Evolutionary conservation across 129 eudicot genomes (phyloP).

Genomic region (Kitagawia praeruptora): DNA sequence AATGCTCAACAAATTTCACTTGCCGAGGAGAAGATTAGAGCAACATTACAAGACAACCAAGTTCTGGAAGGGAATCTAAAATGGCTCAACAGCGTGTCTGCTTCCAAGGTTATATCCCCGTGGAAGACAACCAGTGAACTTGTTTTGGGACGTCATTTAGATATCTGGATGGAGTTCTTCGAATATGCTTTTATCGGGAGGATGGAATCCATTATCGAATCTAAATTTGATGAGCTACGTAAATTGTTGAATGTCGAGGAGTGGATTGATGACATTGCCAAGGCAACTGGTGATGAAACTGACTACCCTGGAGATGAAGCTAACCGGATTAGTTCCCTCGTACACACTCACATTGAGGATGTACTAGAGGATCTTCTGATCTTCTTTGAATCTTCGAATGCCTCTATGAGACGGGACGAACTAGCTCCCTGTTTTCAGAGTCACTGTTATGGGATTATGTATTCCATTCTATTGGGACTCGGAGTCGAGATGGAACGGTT

Average conservation of each 20-base stretch:
- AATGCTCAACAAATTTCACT: constrained; percentile 66
- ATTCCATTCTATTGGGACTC: constrained; percentile 48
- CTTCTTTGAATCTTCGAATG: constrained; percentile 84
- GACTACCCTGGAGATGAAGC: constrained; percentile 66
- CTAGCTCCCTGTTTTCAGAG: constrained; percentile 66
- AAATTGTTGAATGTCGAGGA: constrained; percentile 45
- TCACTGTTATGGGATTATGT: constrained; percentile 60
- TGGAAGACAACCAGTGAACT: constrained; percentile 91
- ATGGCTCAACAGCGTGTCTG: constrained; percentile 83
- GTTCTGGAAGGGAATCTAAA: constrained; percentile 89
- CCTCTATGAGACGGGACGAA: constrained; percentile 30
- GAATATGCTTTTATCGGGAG: constrained; percentile 75
- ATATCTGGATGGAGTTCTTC: constrained; percentile 87
- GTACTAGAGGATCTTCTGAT: constrained; percentile 67
- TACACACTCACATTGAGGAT: constrained; percentile 57
- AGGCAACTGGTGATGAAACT: not conserved
- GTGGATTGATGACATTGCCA: constrained; percentile 36
- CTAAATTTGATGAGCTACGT: constrained; percentile 49
- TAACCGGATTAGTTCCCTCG: constrained; percentile 67
- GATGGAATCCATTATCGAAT: constrained; percentile 65
- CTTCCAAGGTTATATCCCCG: constrained; percentile 78
- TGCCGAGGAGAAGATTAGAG: constrained; percentile 78
- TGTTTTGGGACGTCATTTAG: constrained; percentile 79
- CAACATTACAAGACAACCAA: constrained; percentile 73
- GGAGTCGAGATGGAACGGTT: constrained; percentile 48